Conservation (phyloP, 2,329 filamentous ascomycete species). For the Fusarium sp. region DNA sequence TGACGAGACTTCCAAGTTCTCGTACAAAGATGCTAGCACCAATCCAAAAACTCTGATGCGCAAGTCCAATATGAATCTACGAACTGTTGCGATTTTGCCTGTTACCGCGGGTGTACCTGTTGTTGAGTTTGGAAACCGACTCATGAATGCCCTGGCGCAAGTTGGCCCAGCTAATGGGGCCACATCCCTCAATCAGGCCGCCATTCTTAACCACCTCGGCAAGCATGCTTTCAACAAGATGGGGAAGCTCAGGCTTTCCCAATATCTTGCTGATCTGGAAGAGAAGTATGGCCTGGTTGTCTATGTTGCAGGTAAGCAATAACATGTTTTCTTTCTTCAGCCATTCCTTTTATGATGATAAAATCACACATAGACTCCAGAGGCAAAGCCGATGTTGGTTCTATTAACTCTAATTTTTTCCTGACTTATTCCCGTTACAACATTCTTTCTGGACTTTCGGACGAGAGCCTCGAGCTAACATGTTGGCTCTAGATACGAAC, state of each 20-base stretch:
- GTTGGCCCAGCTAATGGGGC: conserved; percentile 91
- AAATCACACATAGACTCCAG: conserved; percentile 53
- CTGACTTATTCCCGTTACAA: conserved; percentile 55
- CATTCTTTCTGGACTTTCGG: conserved; percentile 4
- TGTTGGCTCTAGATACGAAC: conserved; percentile 76
- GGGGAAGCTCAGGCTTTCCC: conserved; percentile 94
- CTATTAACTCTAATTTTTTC: conserved; percentile 75
- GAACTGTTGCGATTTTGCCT: conserved; percentile 91
- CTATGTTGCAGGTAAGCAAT: conserved; percentile 80
- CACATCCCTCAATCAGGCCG: conserved; percentile 90
- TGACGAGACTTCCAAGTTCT: conserved; percentile 78
- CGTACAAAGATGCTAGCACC: conserved; percentile 71
- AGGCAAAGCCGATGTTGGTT: conserved; percentile 66
- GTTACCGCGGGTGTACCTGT: conserved; percentile 93
- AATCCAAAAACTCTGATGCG: conserved; percentile 65
- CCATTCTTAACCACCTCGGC: conserved; percentile 93
- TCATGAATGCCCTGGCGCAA: conserved; percentile 88
- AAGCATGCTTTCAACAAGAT: conserved; percentile 97
- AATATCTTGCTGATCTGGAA: conserved; percentile 95
- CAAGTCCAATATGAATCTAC: conserved; percentile 89
- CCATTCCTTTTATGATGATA: conserved; percentile 60
- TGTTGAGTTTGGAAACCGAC: conserved; percentile 89
- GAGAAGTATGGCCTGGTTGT: conserved; percentile 96
- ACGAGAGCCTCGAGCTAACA: conserved; percentile 43
- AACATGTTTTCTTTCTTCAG: background rate